Base-by-base conservation (phyloP, 208 protist species). In the Angomonas ambiguus region DNA sequence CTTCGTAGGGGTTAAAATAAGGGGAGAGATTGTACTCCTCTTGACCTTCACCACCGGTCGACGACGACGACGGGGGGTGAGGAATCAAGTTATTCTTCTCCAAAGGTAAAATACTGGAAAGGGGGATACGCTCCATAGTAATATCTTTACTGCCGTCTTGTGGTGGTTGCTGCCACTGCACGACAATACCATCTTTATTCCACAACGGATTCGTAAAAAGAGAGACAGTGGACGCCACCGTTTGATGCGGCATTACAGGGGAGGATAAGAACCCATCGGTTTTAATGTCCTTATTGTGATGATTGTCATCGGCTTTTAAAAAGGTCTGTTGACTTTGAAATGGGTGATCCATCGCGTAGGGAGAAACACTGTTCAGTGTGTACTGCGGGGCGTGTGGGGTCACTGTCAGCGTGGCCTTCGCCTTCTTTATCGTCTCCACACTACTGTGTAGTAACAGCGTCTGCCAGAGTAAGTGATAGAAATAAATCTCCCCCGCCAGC, bases 401-500 rank as follows among this genome's bases (percentile, higher is more conserved):
- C 2, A n/a, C 8, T 4, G 4, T 5, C 22, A 32, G 24, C 6
- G 53, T n/a, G 5, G 4, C 22, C 53, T n/a, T 10, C 53, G 53
- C 22, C 53, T 27, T 6, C 24, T 59, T 4, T 8, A 6, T 22
- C 53, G 2, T 2, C 24, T 4, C 8, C 53, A 24, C 51, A 30
- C 25, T 57, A 27, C 82, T 71, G n/a, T 49, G 62, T 27, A 92
- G 55, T 76, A 92, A 75, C 48, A 88, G 11, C 65, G 85, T 91
- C 80, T 95, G 86, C 76, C 79, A 89, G 18, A 92, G 32, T 0
- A 95, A 67, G 56, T 96, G 85, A 53, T 95, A 95, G 45, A 95
- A 82, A 77, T 93, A 95, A 51, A 94, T 85, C 67, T 96, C 92
- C 11, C 89, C 92, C 51, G 90, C 85, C 42, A 96, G 80, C 88